Base-by-base conservation (phyloP, 2,329 filamentous ascomycete species). In the Conoideocrella luteorostrata region DNA sequence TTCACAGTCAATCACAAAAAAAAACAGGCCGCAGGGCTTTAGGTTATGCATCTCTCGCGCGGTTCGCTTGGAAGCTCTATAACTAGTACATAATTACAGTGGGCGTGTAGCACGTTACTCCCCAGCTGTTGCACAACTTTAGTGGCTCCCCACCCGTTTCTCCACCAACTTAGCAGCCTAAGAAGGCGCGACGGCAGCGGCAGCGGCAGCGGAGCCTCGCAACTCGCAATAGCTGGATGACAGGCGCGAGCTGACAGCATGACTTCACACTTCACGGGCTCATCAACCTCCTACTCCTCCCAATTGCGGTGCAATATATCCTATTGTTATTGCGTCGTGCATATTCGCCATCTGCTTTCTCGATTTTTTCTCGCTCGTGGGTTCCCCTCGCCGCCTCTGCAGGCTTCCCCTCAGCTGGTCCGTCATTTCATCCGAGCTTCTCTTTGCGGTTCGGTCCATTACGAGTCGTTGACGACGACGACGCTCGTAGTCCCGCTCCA, bases 31-130 rank as follows among this genome's bases (percentile, higher is more conserved):
- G n/a, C n/a, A n/a, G n/a, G n/a, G n/a, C n/a, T n/a, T n/a, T n/a
- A n/a, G n/a, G n/a, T n/a, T n/a, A n/a, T n/a, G n/a, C n/a, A n/a
- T n/a, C n/a, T n/a, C n/a, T n/a, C n/a, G n/a, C n/a, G n/a, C n/a
- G n/a, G n/a, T n/a, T n/a, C n/a, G n/a, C n/a, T n/a, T n/a, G n/a
- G n/a, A n/a, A n/a, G n/a, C n/a, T n/a, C n/a, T n/a, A n/a, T n/a
- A n/a, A n/a, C 22, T 22, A 47, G 23, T 35, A n/a, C 18, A 35
- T 15, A 37, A 40, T 35, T 23, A 17, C 34, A 18, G 30, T n/a
- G 13, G 21, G 32, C 39, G 10, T 20, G 4, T 17, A 38, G 29
- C 30, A 20, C 22, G 17, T 6, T 39, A 17, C 5, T 21, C 28
- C 28, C 26, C 18, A 29, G 20, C 12, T n/a, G 22, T 15, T 11